Percentiles rank a stretch among this genome's conserved stretches.
Evolutionary conservation across 257 asterid species (phyloP).

Genomic region (Solanum boliviense): DNA sequence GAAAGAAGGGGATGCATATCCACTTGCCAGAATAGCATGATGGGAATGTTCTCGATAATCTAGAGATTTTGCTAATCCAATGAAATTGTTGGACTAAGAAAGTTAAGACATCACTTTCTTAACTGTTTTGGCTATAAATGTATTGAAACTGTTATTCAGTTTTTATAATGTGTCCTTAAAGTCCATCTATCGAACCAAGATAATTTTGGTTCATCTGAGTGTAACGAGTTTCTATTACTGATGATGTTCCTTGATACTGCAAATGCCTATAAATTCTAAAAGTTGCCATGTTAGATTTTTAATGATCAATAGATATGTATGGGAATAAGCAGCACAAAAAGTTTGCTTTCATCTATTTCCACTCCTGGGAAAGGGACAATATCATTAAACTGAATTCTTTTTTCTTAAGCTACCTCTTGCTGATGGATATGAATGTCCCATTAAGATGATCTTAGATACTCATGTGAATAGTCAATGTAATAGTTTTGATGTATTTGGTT

Average conservation of each 20-base stretch:
- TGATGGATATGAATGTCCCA: neutral
- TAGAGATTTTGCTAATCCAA: neutral
- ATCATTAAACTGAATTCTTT: neutral
- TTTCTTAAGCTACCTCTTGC: neutral
- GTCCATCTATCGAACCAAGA: neutral
- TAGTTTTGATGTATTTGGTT: neutral
- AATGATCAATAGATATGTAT: no score
- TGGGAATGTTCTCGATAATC: neutral
- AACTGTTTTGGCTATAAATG: neutral
- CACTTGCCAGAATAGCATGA: no score
- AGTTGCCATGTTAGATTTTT: no score
- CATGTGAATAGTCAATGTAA: neutral
- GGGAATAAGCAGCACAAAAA: neutral
- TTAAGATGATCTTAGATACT: neutral
- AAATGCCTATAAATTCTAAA: neutral
- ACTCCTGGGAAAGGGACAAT: neutral
- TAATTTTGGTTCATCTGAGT: neutral
- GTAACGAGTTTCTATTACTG: neutral
- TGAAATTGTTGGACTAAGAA: neutral
- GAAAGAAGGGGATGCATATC: no score
- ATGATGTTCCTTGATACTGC: neutral
- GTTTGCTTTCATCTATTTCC: neutral
- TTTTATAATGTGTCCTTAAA: neutral
- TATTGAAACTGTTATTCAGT: neutral
- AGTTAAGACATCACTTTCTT: neutral